Base-by-base conservation (phyloP, 208 protist species). In the Herpetomonas muscarum region DNA sequence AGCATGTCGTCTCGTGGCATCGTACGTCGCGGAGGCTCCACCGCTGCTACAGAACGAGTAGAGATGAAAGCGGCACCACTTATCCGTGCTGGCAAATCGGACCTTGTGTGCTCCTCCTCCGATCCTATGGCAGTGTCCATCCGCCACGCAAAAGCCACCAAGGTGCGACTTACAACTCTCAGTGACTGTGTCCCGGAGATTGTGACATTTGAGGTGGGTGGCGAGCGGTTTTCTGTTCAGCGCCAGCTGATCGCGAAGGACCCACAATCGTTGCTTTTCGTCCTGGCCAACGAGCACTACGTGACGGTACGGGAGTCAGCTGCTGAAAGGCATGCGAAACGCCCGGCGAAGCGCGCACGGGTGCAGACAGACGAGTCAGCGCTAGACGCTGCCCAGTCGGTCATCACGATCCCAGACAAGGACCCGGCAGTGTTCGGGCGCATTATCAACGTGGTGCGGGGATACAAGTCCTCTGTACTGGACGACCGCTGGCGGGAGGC, bases 391-490 rank as follows among this genome's bases (percentile, higher is more conserved):
- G 48, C 7, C 48, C 10, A 31, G n/a, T 26, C 51, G 17, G 55
- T 54, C 28, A 67, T 87, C 44, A 54, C 50, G 3, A 55, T 87
- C 15, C 74, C 78, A 15, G 56, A 60, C 9, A 60, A 45, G 26
- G 70, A 72, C 39, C 52, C 81, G 2, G 37, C 22, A 3, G 46
- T 79, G 22, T 85, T 88, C 37, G 67, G 49, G 12, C 73, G 74
- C 62, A 62, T 88, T 31, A 60, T 88, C 29, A 88, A 88, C 39
- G 41, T 88, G 1, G 47, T 88, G 32, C 76, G 81, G n/a, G 81
- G 81, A 1, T 88, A 88, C 65, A 47, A 36, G 7, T 53, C 70
- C 36, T 66, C 77, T 0, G 64, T 88, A 9, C 70, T 77, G 26
- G 61, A 54, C 15, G 69, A 28, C 5, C 31, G 50, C 5, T 79